Percentiles rank a stretch among this genome's conserved stretches.
These are phyloP conservation scores for Brassica cretica DNA, from an alignment of 345 rosid species.

Conservation along the genomic window DNA sequence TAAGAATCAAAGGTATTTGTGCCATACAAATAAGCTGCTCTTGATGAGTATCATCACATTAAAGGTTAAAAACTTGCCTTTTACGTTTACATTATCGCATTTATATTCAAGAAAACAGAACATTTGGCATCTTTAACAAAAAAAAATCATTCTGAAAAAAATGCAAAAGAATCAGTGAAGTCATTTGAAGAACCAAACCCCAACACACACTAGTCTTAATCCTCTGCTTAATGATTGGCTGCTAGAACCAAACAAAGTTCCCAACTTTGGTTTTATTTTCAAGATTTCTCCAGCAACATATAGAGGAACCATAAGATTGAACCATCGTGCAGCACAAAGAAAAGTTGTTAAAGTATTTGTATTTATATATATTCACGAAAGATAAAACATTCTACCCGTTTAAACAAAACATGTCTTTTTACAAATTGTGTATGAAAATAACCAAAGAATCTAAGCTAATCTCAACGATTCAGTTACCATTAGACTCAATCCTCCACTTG, in stretches of 20 bases:
- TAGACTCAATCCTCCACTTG: neutral
- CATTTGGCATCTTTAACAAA: neutral
- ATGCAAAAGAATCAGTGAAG: neutral
- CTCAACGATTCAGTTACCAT: neutral
- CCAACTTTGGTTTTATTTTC: neutral
- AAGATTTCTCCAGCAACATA: neutral
- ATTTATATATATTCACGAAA: too few relatives aligned
- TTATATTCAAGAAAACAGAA: neutral
- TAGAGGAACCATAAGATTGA: neutral
- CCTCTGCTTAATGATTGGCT: constrained; percentile 1
- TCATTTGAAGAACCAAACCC: neutral
- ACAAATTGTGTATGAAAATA: neutral
- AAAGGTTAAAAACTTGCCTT: neutral
- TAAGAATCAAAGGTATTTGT: neutral
- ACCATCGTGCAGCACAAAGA: neutral
- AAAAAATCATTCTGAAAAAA: neutral
- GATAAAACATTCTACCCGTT: neutral
- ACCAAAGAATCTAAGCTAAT: neutral
- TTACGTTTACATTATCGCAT: neutral
- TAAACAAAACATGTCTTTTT: neutral
- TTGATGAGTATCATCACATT: neutral
- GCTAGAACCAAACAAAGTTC: neutral
- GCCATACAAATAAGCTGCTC: neutral
- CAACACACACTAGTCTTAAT: constrained; percentile 5
- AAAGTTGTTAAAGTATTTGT: neutral